These are phyloP conservation scores for Lagenidium giganteum DNA, from an alignment of 352 stramenopile species.

Conservation along the genomic window DNA sequence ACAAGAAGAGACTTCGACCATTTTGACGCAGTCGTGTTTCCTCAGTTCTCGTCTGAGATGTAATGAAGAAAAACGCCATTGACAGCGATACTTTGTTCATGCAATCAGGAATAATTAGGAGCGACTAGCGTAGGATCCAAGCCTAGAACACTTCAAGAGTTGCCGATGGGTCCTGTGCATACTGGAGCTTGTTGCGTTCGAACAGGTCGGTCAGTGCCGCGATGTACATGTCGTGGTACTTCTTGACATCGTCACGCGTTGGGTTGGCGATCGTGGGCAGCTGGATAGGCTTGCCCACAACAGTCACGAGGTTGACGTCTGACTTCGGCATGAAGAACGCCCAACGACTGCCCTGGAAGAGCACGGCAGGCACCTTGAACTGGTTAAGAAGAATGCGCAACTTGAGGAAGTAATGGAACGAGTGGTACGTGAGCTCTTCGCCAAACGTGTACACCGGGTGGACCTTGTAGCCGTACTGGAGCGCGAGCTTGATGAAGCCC, in stretches of 20 bases:
- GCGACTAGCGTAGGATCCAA: too few relatives aligned
- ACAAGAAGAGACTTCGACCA: neutral
- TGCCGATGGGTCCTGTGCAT: conserved; percentile 29
- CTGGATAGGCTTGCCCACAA: conserved; percentile 54
- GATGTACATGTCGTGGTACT: conserved; percentile 75
- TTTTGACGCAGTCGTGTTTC: too few relatives aligned
- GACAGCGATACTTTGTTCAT: too few relatives aligned
- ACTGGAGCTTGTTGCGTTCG: conserved; percentile 41
- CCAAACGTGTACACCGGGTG: conserved; percentile 72
- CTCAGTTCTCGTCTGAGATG: too few relatives aligned
- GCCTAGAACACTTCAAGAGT: too few relatives aligned
- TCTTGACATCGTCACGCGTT: conserved; percentile 55
- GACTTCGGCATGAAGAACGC: conserved; percentile 60
- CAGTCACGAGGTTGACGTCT: conserved; percentile 50
- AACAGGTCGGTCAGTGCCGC: conserved; percentile 42
- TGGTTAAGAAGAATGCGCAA: conserved; percentile 39
- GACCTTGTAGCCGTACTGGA: conserved; percentile 61
- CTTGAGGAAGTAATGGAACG: conserved; percentile 43
- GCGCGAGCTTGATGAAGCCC: conserved; percentile 70
- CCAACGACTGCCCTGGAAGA: conserved; percentile 41
- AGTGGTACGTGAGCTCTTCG: conserved; percentile 52
- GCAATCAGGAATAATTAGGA: too few relatives aligned
- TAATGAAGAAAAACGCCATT: too few relatives aligned
- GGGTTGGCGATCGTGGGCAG: conserved; percentile 59
- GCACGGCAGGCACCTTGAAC: conserved; percentile 45